Conservation (phyloP, 2,329 filamentous ascomycete genomes). For the Penicillium sp. region DNA sequence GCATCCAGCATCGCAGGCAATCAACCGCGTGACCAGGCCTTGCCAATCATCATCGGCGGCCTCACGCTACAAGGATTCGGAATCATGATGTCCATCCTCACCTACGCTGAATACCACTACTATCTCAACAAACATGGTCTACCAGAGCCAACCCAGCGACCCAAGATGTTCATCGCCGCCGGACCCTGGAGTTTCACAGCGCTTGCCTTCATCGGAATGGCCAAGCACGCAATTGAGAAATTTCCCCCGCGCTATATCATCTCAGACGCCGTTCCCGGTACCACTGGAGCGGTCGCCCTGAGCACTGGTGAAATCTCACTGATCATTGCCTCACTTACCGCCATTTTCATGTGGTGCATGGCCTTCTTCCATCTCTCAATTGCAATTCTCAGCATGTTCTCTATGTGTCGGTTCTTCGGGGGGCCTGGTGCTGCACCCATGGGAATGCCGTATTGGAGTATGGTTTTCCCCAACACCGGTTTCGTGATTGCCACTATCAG, state of each 20-base stretch:
- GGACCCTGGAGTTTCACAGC: slow-evolving; percentile 49
- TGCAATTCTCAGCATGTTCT: slow-evolving; percentile 39
- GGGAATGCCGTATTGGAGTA: slow-evolving; percentile 22
- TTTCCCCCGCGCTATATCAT: slow-evolving; percentile 33
- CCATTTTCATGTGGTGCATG: slow-evolving; percentile 52
- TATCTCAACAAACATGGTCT: slow-evolving; percentile 46
- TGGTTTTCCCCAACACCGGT: slow-evolving; percentile 45
- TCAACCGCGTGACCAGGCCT: slow-evolving; percentile 33
- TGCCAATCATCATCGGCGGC: slow-evolving; percentile 47
- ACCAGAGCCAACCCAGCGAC: slow-evolving; percentile 43
- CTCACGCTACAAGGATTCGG: slow-evolving; percentile 49
- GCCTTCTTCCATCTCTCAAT: slow-evolving; percentile 55
- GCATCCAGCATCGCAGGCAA: slow-evolving; percentile 33
- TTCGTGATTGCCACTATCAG: slow-evolving; percentile 47
- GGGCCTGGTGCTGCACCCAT: slow-evolving; percentile 2
- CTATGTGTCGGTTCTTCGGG: background rate
- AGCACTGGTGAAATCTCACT: slow-evolving; percentile 35
- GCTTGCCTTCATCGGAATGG: slow-evolving; percentile 51
- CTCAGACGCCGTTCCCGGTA: background rate
- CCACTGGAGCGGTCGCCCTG: background rate
- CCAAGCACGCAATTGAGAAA: slow-evolving; percentile 39
- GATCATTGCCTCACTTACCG: slow-evolving; percentile 43
- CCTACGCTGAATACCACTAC: slow-evolving; percentile 48
- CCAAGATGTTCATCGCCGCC: slow-evolving; percentile 56
- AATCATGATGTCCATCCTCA: slow-evolving; percentile 46